Conservation (phyloP, 2,329 filamentous ascomycete genomes). For the Boeremia lycopersici region DNA sequence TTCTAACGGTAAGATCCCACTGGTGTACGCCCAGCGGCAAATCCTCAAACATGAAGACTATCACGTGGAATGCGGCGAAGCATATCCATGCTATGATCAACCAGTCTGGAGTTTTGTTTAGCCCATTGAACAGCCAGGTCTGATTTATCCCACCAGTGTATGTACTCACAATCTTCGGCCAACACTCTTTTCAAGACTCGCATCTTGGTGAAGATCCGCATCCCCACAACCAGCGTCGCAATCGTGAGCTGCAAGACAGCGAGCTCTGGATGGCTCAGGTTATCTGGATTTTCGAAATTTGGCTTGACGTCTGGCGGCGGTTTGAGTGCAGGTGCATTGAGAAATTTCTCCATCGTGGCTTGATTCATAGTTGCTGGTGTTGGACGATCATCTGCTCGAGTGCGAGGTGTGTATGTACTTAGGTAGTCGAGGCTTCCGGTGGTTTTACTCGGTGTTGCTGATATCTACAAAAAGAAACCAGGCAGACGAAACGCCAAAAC, state of each 20-base stretch:
- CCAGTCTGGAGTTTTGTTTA: constrained; percentile 9
- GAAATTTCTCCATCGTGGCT: not conserved
- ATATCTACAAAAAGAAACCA: not conserved
- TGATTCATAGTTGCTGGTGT: not conserved
- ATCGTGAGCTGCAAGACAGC: constrained; percentile 14
- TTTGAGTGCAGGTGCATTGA: constrained; percentile 12
- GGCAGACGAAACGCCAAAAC: constrained; percentile 1
- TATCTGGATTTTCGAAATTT: constrained; percentile 15
- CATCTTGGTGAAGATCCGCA: constrained; percentile 16
- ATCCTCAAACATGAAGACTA: constrained; percentile 16
- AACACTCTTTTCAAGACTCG: constrained; percentile 13
- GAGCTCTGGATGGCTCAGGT: constrained; percentile 8
- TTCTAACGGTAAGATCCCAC: constrained; percentile 18
- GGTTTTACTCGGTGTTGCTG: not conserved
- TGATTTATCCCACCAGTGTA: not conserved
- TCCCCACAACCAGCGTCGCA: constrained; percentile 13
- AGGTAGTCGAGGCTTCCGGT: not conserved
- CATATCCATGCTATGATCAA: constrained; percentile 17
- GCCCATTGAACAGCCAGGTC: not conserved
- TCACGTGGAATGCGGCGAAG: constrained; percentile 13
- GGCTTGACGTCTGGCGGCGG: constrained; percentile 16
- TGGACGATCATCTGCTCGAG: not conserved
- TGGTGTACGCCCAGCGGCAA: constrained; percentile 17
- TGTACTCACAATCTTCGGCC: constrained; percentile 19
- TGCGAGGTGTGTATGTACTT: not conserved